Evolutionary conservation across 768 basidiomycete genomes (phyloP), one percentile per base, ranked within the genome.

Genomic region (Thelephora ganbajun): DNA sequence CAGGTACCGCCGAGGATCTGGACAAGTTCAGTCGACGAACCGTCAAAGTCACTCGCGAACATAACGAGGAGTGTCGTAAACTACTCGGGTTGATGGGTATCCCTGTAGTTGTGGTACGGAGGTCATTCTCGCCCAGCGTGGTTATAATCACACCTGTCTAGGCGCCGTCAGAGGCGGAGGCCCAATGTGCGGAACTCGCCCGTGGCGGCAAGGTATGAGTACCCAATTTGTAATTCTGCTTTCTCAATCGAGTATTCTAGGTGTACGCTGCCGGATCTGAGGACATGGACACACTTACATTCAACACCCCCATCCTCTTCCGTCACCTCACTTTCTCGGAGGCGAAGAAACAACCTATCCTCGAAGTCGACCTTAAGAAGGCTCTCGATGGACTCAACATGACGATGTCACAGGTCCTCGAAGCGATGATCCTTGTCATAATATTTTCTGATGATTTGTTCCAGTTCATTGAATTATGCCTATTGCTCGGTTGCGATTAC

Each of bases 281-380:
- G 65, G 96, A 99, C 63, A 99, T 99, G 96, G 96, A 99, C 58
- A 99, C 96, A 6, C 77, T 99, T 18, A 99, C 96, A 0, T 99
- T 99, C 70, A 75, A 78, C 54, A 69, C 94, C 0, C 94, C 96
- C 1, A 81, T 94, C 39, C 73, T 99, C 7, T 83, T 86, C 55
- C 88, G 96, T 23, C 96, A 97, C 64, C 76, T 99, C 50, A 98
- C 96, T 11, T 97, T 98, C 68, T 92, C 90, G 11, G 96, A 99
- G 61, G 93, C 93, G 12, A 91, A 94, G 63, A 98, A 97, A 59
- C 80, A 86, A 53, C 96, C 96, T 13, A 99, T 99, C 57, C 83
- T 79, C 56, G 90, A 97, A 57, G 91, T 98, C 48, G 77, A 76
- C 56, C 79, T 99, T 7, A 66, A 83, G 51, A 75, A 74, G 37